Base-by-base conservation (phyloP, 768 basidiomycete genomes). In the Phylloporus sp. region DNA sequence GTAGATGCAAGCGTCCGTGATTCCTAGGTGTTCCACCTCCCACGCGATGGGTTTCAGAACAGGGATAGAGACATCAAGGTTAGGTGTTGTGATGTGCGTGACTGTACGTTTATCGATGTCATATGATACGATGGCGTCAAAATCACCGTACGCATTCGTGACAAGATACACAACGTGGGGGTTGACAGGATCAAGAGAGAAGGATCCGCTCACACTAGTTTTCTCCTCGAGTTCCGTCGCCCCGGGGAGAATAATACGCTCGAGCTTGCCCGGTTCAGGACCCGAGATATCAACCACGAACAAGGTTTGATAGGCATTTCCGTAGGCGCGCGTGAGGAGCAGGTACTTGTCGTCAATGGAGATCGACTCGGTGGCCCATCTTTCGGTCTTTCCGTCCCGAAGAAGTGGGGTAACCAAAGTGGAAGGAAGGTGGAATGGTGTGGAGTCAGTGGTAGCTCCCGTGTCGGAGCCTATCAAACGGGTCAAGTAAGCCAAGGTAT, bases 121-220 rank as follows among this genome's bases (percentile, higher is more conserved):
- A 26, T 72, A 75, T 12, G 59, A 50, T 29, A 74, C 52, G n/a
- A 75, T 55, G 2, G 74, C 65, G 5, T 53, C 23, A 43, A 74
- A 74, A 47, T 76, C 70, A 15, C 75, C 69, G 47, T 70, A 76
- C 3, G 70, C 74, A 41, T 70, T 59, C 10, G 71, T 72, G 47
- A 64, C 49, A 48, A 73, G 20, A 47, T 76, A 74, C 13, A 64
- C 29, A 2, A 71, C 24, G 39, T 72, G 61, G 10, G 71, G 62
- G 34, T 52, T 59, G 3, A 51, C 46, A 11, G 62, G 60, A 49
- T 73, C 61, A 12, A 62, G 60, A 20, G 73, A 74, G 49, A 74
- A 75, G 12, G 20, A 50, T 2, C 63, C 52, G 15, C 13, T 12
- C 24, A 49, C 49, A 7, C 41, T 57, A 2, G 64, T 73, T 47